These are phyloP conservation scores for Fusarium goolgardi DNA, from an alignment of 2,329 filamentous ascomycete genomes.

Conservation along the genomic window DNA sequence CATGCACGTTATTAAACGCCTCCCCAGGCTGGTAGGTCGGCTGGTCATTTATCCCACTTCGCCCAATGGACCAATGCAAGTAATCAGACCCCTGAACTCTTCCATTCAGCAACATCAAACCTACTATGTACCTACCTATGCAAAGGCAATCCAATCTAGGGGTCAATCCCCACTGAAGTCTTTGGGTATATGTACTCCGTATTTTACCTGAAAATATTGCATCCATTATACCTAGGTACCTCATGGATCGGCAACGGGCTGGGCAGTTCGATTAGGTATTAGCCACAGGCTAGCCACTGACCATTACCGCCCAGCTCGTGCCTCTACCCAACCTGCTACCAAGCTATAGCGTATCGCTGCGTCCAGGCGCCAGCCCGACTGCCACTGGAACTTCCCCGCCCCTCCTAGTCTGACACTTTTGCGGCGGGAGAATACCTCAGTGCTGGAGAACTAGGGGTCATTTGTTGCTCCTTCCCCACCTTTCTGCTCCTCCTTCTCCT, in stretches of 20 bases:
- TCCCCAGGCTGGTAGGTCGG: constrained; percentile 1
- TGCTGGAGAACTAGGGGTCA: constrained; percentile 33
- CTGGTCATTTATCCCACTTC: constrained; percentile 1
- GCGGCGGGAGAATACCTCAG: constrained; percentile 30
- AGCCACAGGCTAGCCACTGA: constrained; percentile 16
- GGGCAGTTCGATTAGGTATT: not conserved
- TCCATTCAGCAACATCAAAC: constrained; percentile 8
- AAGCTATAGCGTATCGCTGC: constrained; percentile 1
- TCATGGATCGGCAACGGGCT: constrained; percentile 22
- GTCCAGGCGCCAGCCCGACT: constrained; percentile 17
- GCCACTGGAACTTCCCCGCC: constrained; percentile 32
- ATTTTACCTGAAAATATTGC: constrained; percentile 34
- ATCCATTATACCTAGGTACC: not conserved
- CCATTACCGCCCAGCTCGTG: constrained; percentile 4
- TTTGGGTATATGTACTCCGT: constrained; percentile 30
- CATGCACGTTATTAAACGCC: constrained; percentile 25
- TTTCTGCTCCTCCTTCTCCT: constrained; percentile 41
- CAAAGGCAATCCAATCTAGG: constrained; percentile 26
- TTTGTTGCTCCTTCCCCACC: constrained; percentile 44
- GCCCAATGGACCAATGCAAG: constrained; percentile 20
- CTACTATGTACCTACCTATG: not conserved
- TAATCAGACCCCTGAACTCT: constrained; percentile 18
- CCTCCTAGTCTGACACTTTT: constrained; percentile 34
- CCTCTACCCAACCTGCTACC: not conserved
- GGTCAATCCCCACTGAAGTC: constrained; percentile 22